Base-by-base conservation (phyloP, 352 stramenopile genomes). In the Pythium pyrilobum region DNA sequence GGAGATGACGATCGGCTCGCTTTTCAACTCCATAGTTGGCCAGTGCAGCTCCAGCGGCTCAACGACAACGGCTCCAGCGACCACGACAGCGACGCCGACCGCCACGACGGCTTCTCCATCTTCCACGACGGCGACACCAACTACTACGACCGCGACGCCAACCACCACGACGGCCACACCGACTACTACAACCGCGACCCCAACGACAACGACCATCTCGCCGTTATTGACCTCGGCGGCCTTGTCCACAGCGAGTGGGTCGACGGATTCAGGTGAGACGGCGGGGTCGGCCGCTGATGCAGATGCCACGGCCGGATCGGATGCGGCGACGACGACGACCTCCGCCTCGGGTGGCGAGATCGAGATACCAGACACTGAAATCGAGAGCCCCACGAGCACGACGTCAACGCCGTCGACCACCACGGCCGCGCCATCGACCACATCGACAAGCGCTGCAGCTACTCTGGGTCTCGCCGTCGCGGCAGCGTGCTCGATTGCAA, bases 21-120 rank as follows among this genome's bases (percentile, higher is more conserved):
- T 62, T 11, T 55, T 62, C 37, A 55, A 43, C 24, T 20, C 15
- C 13, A 55, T 62, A 29, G 36, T 55, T 9, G 31, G 29, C 29
- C 20, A 55, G 36, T 62, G 33, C 34, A 28, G 40, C 38, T 18
- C n/a, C 38, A 28, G 23, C 6, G 20, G 25, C 28, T 41, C 44
- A 15, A 39, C 38, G 21, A 7, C 38, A 3, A 45, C 38, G 38
- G 8, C 36, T 7, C 5, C 12, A 11, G 20, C 21, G 23, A 53
- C 23, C n/a, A 24, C 34, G 29, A 41, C 33, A 13, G 29, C 44
- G 20, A 52, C 44, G n/a, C 13, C 44, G 12, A 52, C 44, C 15
- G 29, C 44, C 20, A 48, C 41, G 25, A 4, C 34, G 15, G 18
- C 34, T 16, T 16, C 7, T 20, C 34, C 21, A n/a, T 32, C 41